A percentile compares a stretch with the other conserved stretches of the same genome.
phyloP scores from a whole-genome alignment of 2,329 filamentous ascomycete species.

The Thielaviopsis musarum region DNA sequence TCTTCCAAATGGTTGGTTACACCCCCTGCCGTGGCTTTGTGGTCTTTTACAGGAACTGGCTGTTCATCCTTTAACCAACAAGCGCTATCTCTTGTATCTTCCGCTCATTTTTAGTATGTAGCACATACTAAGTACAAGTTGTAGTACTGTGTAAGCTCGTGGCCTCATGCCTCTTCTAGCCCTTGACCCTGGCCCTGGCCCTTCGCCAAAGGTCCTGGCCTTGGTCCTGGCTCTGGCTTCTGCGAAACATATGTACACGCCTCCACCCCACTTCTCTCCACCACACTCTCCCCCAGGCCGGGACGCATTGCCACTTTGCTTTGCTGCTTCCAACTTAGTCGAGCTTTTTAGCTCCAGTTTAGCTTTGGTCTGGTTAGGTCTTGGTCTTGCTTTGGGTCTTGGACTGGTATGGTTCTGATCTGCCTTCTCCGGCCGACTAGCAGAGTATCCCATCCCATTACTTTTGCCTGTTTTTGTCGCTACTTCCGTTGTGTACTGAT shows the following conservation, averaged over 20 bases:
- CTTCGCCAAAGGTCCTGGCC: no score
- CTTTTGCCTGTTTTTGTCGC: neutral
- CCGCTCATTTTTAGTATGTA: no score
- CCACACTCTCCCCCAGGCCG: neutral
- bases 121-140: no score
- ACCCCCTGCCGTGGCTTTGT: no score
- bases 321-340: neutral
- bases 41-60: no score
- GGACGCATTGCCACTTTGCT: neutral
- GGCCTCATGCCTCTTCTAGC: no score
- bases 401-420: neutral
- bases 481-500: neutral
- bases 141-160: no score
- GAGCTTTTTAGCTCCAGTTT: neutral
- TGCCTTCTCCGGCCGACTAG: neutral
- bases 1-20: no score
- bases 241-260: neutral
- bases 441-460: neutral
- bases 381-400: neutral
- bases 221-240: no score
- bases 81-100: no score
- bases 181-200: no score
- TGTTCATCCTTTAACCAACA: no score
- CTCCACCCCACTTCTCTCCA: neutral
- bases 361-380: neutral